Evolutionary conservation across 306 rosid genomes (phyloP), one percentile per base, ranked within the genome.

Genomic region (Dalbergia oliveri): DNA sequence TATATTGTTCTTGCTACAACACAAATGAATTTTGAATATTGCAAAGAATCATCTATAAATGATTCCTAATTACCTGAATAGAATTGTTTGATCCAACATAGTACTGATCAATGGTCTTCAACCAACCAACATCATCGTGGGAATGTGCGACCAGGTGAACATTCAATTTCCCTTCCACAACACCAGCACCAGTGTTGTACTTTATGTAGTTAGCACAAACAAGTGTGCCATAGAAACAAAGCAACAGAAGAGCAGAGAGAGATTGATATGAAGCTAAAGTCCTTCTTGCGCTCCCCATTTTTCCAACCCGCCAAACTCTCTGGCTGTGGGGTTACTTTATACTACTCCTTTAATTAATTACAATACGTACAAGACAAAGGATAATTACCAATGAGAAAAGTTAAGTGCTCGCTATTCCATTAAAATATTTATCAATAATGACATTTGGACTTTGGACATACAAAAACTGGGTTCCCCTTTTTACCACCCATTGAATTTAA

Each of bases 111-210:
- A 92, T 4, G 0, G 97, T 94, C 77, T 94, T 92, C 53, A 94
- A 71, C 98, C 98, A 94, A 11, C 98, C 98, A 5, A 94, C 99
- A 54, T 94, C 99, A 14, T 94, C 99, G 33, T 94, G 97, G 0
- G 89, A 80, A 67, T 94, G 99, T 21, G 99, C 18, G 16, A 94
- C 99, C 77, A 92, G 81, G 63, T 94, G 99, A 75, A 94, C 92
- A 51, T 94, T 94, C 88, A 94, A 73, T 72, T 91, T 94, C 3
- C 94, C 98, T 16, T 86, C 76, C 34, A 87, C 92, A 53, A 87
- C 47, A 3, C 78, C 80, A 57, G 91, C 79, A 0, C 83, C 87
- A 4, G 93, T 94, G 61, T 88, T 66, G 44, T 94, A 94, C 56
- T 85, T 91, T 45, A 79, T 79, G 78, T 79, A 90, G 16, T 72